Evolutionary conservation across 257 asterid species (phyloP).

Genomic region (Primulina eburnea): DNA sequence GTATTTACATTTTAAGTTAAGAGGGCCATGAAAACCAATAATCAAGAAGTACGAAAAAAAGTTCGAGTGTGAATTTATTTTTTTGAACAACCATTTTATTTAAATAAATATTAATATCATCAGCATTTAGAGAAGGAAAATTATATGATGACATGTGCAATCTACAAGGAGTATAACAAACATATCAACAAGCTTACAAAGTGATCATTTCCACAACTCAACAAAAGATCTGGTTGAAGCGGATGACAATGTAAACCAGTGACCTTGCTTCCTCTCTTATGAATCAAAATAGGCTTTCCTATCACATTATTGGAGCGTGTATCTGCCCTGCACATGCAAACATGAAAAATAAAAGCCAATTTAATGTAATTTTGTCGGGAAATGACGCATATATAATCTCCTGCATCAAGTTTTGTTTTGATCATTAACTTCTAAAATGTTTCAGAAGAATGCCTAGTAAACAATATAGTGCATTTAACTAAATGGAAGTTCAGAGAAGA

Average conservation of each 20-base stretch:
- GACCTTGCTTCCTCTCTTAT: conserved; percentile 95
- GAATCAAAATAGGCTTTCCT: conserved; percentile 69
- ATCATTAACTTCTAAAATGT: background rate
- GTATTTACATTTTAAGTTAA: conserved; percentile 17
- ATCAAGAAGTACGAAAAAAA: background rate
- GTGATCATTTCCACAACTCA: conserved; percentile 96
- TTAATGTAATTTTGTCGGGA: background rate
- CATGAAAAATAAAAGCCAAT: conserved; percentile 1
- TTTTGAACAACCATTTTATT: background rate
- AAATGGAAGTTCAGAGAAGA: background rate
- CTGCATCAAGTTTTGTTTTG: background rate
- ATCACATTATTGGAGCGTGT: conserved; percentile 51
- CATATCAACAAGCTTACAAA: conserved; percentile 52
- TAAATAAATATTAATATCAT: background rate
- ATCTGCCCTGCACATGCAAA: conserved; percentile 59
- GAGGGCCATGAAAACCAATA: conserved; percentile 5
- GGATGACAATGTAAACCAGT: conserved; percentile 96
- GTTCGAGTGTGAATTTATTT: background rate
- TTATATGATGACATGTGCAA: background rate
- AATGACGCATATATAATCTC: background rate
- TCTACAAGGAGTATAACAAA: background rate
- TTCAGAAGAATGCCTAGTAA: background rate
- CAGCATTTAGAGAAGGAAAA: background rate
- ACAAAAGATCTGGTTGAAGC: conserved; percentile 84
- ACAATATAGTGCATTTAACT: background rate